Evolutionary conservation across 139 green algal species (phyloP).

Genomic region (Coccomyxa sp.): DNA sequence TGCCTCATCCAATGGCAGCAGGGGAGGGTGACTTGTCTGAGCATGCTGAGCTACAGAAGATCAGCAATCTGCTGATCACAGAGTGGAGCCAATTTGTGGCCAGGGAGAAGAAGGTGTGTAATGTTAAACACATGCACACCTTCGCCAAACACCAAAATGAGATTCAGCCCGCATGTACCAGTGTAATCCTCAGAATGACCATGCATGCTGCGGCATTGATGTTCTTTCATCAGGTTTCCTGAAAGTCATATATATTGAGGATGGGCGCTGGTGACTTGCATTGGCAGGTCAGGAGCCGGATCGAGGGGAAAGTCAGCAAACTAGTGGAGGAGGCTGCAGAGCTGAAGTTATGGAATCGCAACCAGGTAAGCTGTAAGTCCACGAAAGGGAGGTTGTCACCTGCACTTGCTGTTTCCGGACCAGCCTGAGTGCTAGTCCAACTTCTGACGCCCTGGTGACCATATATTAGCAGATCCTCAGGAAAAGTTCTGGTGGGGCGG

Average conservation of each 20-base stretch:
- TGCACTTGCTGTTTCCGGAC: too few species aligned
- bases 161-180: too few species aligned
- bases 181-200: too few species aligned
- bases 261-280: too few species aligned
- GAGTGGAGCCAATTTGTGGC: slow-evolving; percentile 69
- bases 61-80: slow-evolving; percentile 34
- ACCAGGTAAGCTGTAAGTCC: slow-evolving; percentile 28
- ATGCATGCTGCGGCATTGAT: too few species aligned
- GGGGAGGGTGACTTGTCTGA: slow-evolving; percentile 16
- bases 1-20: too few species aligned
- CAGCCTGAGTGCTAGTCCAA: too few species aligned
- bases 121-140: neutral
- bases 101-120: slow-evolving; percentile 48
- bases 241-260: too few species aligned
- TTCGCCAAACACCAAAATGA: neutral
- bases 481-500: neutral
- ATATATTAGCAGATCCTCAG: too few species aligned
- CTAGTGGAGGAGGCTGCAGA: slow-evolving; percentile 40
- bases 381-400: too few species aligned
- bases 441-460: too few species aligned
- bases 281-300: neutral
- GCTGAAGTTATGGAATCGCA: slow-evolving; percentile 48
- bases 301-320: slow-evolving; percentile 42
- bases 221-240: too few species aligned
- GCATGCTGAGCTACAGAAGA: slow-evolving; percentile 32